phyloP scores from a whole-genome alignment of 371 early-diverging fungal species.

The Choanephora cucurbitarum region DNA sequence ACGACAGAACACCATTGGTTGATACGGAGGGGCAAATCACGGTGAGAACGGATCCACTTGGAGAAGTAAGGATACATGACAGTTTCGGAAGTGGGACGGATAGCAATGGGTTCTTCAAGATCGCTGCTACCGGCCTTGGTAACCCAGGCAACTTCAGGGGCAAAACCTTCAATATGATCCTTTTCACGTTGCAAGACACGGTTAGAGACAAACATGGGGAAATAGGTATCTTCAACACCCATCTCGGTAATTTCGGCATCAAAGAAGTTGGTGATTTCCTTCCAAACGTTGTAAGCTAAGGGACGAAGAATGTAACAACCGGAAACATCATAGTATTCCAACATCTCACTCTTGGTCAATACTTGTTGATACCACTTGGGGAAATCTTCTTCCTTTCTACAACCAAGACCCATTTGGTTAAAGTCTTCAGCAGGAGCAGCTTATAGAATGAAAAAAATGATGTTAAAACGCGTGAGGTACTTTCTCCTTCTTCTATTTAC shows the following conservation, averaged over 20 bases:
- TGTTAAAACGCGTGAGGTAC: slow-evolving; percentile 5
- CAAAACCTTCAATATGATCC: slow-evolving; percentile 99
- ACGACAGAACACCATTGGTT: slow-evolving; percentile 99
- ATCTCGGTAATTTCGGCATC: slow-evolving; percentile 88
- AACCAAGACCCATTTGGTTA: slow-evolving; percentile 90
- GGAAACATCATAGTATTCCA: slow-evolving; percentile 99
- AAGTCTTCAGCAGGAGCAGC: slow-evolving; percentile 47
- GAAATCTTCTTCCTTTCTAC: slow-evolving; percentile 93
- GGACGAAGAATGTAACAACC: slow-evolving; percentile 99
- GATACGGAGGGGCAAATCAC: slow-evolving; percentile 97
- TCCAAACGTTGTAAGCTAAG: slow-evolving; percentile 97
- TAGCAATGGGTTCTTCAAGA: slow-evolving; percentile 97
- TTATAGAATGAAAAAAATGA: slow-evolving; percentile 15
- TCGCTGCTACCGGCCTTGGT: slow-evolving; percentile 96
- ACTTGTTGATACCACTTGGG: slow-evolving; percentile 95
- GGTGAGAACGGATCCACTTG: slow-evolving; percentile 98
- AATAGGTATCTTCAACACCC: slow-evolving; percentile 98
- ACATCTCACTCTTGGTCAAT: slow-evolving; percentile 95
- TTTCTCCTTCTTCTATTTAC: slow-evolving; percentile 18
- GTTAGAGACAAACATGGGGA: slow-evolving; percentile 99
- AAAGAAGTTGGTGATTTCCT: slow-evolving; percentile 94
- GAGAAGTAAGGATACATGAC: slow-evolving; percentile 99
- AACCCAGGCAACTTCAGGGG: slow-evolving; percentile 99
- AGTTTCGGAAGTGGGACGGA: slow-evolving; percentile 99
- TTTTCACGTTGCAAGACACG: slow-evolving; percentile 95